Evolutionary conservation across 441 rosid genomes (phyloP).

Genomic region (Erodium trifolium): DNA sequence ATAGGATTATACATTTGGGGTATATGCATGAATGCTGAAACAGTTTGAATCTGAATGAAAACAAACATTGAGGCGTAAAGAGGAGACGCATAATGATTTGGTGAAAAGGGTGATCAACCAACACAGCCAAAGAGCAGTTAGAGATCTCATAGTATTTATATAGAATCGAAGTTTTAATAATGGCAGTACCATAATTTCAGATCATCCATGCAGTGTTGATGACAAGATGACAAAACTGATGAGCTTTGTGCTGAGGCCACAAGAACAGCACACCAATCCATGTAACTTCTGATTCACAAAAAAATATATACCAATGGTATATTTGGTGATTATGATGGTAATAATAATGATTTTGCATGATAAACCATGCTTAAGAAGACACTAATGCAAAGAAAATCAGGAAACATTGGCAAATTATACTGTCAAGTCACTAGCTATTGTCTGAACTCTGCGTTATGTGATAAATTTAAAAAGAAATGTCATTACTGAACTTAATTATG

Average conservation of each 20-base stretch:
- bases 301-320: not conserved
- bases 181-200: conserved; percentile 1
- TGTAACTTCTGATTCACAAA: not conserved
- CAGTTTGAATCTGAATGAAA: conserved; percentile 14
- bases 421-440: not conserved
- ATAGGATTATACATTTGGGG: too few relatives aligned
- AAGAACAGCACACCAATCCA: not conserved
- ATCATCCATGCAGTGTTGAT: not conserved
- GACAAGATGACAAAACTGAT: conserved; percentile 18
- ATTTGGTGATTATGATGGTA: not conserved
- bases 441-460: not conserved
- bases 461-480: not conserved
- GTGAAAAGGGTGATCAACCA: conserved; percentile 24
- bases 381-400: not conserved
- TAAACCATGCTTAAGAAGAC: too few relatives aligned
- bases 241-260: conserved; percentile 8
- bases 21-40: not conserved
- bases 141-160: conserved; percentile 9
- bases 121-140: conserved; percentile 15
- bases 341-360: not conserved
- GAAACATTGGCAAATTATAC: not conserved
- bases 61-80: conserved; percentile 3
- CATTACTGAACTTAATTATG: not conserved
- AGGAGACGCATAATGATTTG: conserved; percentile 1
- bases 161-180: not conserved